Evolutionary conservation across 345 rosid genomes (phyloP).

Genomic region (Syzygium oleosum): DNA sequence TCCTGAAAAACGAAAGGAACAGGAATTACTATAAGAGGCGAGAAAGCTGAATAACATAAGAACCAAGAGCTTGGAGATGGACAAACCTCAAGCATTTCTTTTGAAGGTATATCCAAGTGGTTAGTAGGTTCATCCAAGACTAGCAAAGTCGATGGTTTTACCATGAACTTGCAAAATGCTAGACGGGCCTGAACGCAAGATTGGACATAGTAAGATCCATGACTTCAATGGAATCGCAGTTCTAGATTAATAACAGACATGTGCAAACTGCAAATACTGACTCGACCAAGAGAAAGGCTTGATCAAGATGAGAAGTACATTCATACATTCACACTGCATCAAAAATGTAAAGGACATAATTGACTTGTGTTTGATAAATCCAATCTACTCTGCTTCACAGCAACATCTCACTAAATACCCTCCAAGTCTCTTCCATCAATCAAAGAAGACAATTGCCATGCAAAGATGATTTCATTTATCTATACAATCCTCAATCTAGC

Average conservation of each 20-base stretch:
- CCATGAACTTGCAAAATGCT: constrained; percentile 97
- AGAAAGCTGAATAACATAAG: neutral
- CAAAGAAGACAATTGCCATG: neutral
- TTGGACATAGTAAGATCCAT: neutral
- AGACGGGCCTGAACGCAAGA: constrained; percentile 64
- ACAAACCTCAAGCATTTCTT: constrained; percentile 96
- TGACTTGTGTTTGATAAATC: neutral
- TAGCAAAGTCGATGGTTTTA: constrained; percentile 74
- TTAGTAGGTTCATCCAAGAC: constrained; percentile 94
- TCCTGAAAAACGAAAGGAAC: constrained; percentile 40
- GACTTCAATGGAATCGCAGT: neutral
- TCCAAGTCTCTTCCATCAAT: neutral
- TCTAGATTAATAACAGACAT: neutral
- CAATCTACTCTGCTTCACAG: neutral
- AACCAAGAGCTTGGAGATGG: neutral
- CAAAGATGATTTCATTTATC: neutral
- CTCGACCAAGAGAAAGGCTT: neutral
- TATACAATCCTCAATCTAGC: neutral
- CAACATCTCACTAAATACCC: neutral
- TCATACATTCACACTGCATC: neutral
- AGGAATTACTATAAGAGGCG: neutral
- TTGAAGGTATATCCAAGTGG: constrained; percentile 94
- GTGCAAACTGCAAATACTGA: neutral
- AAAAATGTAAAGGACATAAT: neutral
- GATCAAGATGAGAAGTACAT: neutral